phyloP scores from a whole-genome alignment of 768 basidiomycete species.

The Termitomyces sp. region DNA sequence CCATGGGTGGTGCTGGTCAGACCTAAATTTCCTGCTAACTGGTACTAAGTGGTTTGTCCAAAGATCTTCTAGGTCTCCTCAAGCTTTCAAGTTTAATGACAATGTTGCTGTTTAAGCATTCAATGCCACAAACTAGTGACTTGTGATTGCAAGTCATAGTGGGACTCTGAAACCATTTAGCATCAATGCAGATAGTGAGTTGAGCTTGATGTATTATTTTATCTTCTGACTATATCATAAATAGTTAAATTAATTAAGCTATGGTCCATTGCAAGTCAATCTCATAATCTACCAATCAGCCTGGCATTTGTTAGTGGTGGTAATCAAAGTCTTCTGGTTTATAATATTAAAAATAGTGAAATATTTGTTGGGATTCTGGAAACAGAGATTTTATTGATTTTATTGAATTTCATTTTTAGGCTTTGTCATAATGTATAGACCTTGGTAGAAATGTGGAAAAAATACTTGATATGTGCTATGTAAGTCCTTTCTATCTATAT shows the following conservation, averaged over 20 bases:
- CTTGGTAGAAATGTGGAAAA: no score
- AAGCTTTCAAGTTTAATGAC: background rate
- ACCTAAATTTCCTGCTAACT: no score
- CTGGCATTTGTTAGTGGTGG: conserved; percentile 8
- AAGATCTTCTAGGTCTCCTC: no score
- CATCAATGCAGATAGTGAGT: background rate
- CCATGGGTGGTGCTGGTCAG: no score
- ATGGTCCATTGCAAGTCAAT: background rate
- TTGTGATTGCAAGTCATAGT: background rate
- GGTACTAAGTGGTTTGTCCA: no score
- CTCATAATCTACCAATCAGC: background rate
- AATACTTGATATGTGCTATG: no score
- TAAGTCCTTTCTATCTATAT: background rate
- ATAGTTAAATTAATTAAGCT: background rate
- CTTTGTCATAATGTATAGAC: no score
- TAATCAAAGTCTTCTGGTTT: conserved; percentile 1
- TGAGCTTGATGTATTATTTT: background rate
- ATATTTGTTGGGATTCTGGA: background rate
- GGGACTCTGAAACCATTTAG: no score
- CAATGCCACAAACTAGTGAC: background rate
- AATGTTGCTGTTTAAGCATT: background rate
- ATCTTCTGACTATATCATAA: background rate
- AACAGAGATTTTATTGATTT: no score
- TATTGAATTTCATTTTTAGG: no score
- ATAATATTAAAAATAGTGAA: conserved; percentile 5